Evolutionary conservation across 2,329 filamentous ascomycete genomes (phyloP).

Genomic region (Bertia moriformis): DNA sequence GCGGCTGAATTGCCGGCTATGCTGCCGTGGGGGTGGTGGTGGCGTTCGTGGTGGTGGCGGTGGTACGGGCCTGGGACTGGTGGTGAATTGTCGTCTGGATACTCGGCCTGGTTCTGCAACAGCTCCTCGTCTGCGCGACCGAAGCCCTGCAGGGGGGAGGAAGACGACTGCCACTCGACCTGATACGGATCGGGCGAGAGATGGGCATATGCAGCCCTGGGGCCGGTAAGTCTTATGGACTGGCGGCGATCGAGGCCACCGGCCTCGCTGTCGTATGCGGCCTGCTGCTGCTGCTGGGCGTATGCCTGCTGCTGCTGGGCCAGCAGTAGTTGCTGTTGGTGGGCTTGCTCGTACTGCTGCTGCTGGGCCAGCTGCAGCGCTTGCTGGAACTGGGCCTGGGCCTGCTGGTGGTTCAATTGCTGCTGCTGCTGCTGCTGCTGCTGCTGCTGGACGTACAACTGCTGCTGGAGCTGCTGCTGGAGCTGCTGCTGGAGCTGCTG

Average conservation of each 20-base stretch:
- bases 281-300: background rate
- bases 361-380: conserved; percentile 4
- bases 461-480: conserved; percentile 8
- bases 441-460: background rate
- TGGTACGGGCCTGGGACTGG: too few relatives aligned
- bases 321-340: conserved; percentile 9
- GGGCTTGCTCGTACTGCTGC: conserved; percentile 8
- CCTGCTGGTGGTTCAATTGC: background rate
- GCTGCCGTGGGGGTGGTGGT: too few relatives aligned
- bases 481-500: conserved; percentile 6
- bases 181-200: conserved; percentile 3
- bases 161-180: conserved; percentile 12
- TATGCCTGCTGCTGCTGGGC: conserved; percentile 5
- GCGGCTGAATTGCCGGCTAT: too few relatives aligned
- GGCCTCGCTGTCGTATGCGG: conserved; percentile 4
- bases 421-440: background rate
- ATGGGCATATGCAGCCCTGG: too few relatives aligned
- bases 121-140: too few relatives aligned
- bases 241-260: background rate
- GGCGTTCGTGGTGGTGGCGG: too few relatives aligned
- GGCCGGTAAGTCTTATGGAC: too few relatives aligned
- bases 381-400: background rate
- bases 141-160: too few relatives aligned
- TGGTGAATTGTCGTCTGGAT: too few relatives aligned
- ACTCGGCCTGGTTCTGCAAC: too few relatives aligned